Evolutionary conservation across 495 filamentous ascomycete genomes (phyloP), one percentile per base, ranked within the genome.

Genomic region (Aspergillus bertholletiae): DNA sequence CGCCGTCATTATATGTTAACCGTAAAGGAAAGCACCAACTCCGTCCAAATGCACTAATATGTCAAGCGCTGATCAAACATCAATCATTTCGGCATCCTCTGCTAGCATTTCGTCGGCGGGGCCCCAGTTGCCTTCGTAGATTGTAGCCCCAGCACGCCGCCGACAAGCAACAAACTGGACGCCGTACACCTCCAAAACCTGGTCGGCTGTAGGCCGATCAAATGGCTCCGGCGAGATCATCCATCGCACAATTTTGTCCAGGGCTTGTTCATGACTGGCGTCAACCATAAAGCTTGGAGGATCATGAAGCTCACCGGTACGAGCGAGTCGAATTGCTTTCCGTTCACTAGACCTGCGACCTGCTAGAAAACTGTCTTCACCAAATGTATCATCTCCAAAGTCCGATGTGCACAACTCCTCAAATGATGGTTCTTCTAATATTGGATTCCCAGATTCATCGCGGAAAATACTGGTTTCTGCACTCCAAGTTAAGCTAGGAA

Each of bases 51-150:
- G 68, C 69, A 73, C 63, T 69, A 66, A 48, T 63, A 61, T 60
- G 49, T 60, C 62, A 64, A 53, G 58, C 50, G 55, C 58, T 53
- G 64, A 63, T 80, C 69, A 82, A 68, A 85, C 84, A 67, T 89
- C 86, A 65, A 87, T 83, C 85, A 88, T 88, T 66, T 88, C 85
- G 44, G 83, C 78, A 70, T 88, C 85, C 65, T 83, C 81, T n/a
- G 75, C 77, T 56, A 89, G 73, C 24, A 88, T 77, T 53, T 87
- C 80, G 56, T 90, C 86, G 11, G 83, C 83, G 35, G 92, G 94
- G 1, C 94, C 94, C 89, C 90, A 98, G 66, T 90, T 92, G 59
- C 94, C 95, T 74, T 98, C 94, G 57, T 86, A 97, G 47, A 97
- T 84, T 9, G 89, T 95, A 21, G 95, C 95, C 24, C 89, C 88